These are phyloP conservation scores for Alternaria hordeiaustralica DNA, from an alignment of 2,329 filamentous ascomycete species.

Conservation along the genomic window DNA sequence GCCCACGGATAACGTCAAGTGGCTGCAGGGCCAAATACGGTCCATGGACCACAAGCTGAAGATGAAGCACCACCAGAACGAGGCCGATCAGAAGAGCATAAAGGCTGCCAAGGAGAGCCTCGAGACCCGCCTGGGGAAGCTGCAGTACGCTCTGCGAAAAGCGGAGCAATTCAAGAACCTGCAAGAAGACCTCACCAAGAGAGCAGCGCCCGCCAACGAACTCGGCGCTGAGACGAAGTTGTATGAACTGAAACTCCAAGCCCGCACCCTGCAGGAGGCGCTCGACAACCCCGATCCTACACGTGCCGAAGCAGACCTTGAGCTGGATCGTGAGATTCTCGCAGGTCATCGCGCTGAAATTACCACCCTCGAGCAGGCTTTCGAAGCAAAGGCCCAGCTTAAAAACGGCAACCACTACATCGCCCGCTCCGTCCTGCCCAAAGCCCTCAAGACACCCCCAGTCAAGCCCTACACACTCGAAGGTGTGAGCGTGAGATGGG, in stretches of 20 bases:
- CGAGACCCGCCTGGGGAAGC: constrained; percentile 28
- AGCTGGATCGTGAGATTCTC: constrained; percentile 18
- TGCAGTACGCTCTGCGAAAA: constrained; percentile 34
- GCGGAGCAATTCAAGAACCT: constrained; percentile 29
- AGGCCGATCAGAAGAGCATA: constrained; percentile 33
- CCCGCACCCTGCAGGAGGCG: constrained; percentile 13
- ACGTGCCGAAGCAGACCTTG: constrained; percentile 15
- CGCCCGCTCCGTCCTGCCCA: constrained; percentile 33
- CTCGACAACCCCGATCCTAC: constrained; percentile 24
- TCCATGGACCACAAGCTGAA: constrained; percentile 30
- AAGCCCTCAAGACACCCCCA: constrained; percentile 18
- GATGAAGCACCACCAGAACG: constrained; percentile 35
- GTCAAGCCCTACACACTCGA: constrained; percentile 34
- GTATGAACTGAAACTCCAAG: constrained; percentile 18
- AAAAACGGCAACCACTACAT: constrained; percentile 27
- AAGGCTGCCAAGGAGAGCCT: constrained; percentile 28
- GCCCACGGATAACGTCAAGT: constrained; percentile 27
- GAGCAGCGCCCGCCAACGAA: constrained; percentile 29
- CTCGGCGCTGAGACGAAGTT: constrained; percentile 28
- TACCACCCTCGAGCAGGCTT: constrained; percentile 27
- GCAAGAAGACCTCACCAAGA: constrained; percentile 18
- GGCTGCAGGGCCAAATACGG: constrained; percentile 35
- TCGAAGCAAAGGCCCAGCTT: constrained; percentile 24
- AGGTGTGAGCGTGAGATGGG: constrained; percentile 42
- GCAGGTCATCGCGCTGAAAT: constrained; percentile 21